These are phyloP conservation scores for Kazachstania viticola DNA, from an alignment of 805 yeast species.

Conservation along the genomic window DNA sequence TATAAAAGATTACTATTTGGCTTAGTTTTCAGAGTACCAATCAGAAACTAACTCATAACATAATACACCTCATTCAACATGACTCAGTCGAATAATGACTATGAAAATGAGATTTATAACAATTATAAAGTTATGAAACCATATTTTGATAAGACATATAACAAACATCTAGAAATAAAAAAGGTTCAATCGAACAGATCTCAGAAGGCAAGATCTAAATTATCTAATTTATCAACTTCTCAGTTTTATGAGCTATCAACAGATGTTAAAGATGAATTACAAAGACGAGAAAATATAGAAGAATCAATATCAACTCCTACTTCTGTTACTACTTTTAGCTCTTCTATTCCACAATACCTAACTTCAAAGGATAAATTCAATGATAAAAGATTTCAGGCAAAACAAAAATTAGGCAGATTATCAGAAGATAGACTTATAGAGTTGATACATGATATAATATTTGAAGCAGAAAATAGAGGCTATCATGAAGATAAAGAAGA, in stretches of 20 bases:
- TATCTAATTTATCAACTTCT: constrained; percentile 61
- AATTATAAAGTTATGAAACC: constrained; percentile 2
- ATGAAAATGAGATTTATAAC: constrained; percentile 2
- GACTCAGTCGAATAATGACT: not conserved
- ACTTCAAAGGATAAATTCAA: constrained; percentile 39
- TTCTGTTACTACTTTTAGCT: no score
- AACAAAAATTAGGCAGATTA: constrained; percentile 76
- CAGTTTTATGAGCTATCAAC: constrained; percentile 87
- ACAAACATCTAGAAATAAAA: not conserved
- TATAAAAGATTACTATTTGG: no score
- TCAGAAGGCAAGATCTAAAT: constrained; percentile 73
- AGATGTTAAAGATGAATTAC: constrained; percentile 88
- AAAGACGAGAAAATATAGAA: constrained; percentile 46
- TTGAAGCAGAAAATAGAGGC: constrained; percentile 70
- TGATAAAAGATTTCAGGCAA: constrained; percentile 83
- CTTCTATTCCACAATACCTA: constrained; percentile 47
- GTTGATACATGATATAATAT: constrained; percentile 76
- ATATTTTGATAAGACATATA: not conserved
- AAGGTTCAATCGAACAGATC: constrained; percentile 32
- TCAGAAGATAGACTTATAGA: constrained; percentile 77
- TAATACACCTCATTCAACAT: not conserved
- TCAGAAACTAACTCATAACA: no score
- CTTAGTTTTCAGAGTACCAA: no score
- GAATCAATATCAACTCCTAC: not conserved
- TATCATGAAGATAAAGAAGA: constrained; percentile 19